Conservation (phyloP, 768 basidiomycete genomes). For the Lentinula lateritia region DNA sequence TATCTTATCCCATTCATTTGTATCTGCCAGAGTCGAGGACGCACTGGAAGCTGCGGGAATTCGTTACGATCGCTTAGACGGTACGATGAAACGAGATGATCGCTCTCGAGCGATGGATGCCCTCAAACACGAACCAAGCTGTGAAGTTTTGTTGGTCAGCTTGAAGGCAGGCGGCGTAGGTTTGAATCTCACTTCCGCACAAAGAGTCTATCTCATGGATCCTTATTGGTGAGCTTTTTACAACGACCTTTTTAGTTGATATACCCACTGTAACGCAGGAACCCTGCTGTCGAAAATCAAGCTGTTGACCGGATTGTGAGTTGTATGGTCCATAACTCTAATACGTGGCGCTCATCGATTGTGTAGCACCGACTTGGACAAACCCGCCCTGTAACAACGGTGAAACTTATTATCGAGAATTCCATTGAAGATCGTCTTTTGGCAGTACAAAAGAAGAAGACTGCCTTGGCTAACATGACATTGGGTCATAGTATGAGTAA, state of each 20-base stretch:
- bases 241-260: slow-evolving; percentile 1
- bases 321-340: slow-evolving; percentile 9
- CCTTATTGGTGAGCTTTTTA: slow-evolving; percentile 71
- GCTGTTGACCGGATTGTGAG: slow-evolving; percentile 95
- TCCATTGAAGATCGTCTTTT: slow-evolving; percentile 91
- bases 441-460: slow-evolving; percentile 93
- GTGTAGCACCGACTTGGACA: slow-evolving; percentile 92
- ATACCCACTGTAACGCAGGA: slow-evolving; percentile 45
- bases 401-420: slow-evolving; percentile 91
- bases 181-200: slow-evolving; percentile 91
- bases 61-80: slow-evolving; percentile 88
- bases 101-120: slow-evolving; percentile 89
- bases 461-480: slow-evolving; percentile 90
- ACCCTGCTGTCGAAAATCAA: slow-evolving; percentile 95
- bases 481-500: slow-evolving; percentile 84
- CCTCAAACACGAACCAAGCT: slow-evolving; percentile 81
- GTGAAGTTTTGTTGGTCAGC: slow-evolving; percentile 94
- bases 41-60: slow-evolving; percentile 80
- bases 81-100: slow-evolving; percentile 97
- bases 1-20: neutral
- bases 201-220: slow-evolving; percentile 93
- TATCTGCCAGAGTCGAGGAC: slow-evolving; percentile 67
- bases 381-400: slow-evolving; percentile 82
- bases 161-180: slow-evolving; percentile 97
- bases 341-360: slow-evolving; percentile 2